Evolutionary conservation across 768 basidiomycete genomes (phyloP).

Genomic region (Solioccasus polychromus): DNA sequence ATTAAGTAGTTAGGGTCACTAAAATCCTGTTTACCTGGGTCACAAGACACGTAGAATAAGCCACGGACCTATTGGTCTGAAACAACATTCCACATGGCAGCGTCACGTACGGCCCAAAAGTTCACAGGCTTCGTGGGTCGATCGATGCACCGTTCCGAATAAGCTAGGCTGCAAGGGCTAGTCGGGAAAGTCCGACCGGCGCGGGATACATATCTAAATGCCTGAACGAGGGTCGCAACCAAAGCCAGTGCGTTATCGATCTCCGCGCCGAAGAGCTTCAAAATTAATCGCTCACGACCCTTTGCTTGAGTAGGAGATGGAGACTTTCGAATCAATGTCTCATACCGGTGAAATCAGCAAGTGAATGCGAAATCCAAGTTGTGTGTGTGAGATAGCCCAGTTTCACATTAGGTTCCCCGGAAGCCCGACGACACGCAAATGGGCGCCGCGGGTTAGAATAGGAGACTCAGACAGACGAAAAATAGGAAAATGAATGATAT

Average conservation of each 20-base stretch:
- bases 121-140: neutral
- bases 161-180: too few species aligned
- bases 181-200: too few species aligned
- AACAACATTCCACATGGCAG: neutral
- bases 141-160: conserved; percentile 1
- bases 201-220: too few species aligned
- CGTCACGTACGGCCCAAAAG: neutral
- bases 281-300: conserved; percentile 8
- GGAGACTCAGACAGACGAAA: too few species aligned
- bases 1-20: neutral
- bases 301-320: conserved; percentile 2
- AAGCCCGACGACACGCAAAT: conserved; percentile 1
- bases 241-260: conserved; percentile 13
- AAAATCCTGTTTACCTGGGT: conserved; percentile 1
- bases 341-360: conserved; percentile 10
- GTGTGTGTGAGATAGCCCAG: neutral
- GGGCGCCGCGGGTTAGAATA: conserved; percentile 10
- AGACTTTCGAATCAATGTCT: conserved; percentile 9
- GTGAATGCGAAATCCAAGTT: neutral
- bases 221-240: conserved; percentile 1
- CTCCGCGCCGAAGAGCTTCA: conserved; percentile 3
- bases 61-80: neutral
- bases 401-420: neutral
- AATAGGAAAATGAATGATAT: too few species aligned
- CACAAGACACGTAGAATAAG: neutral